A percentile compares a stretch with the other conserved stretches of the same genome.
phyloP scores from a whole-genome alignment of 2,329 filamentous ascomycete species.

The Raffaelea ambrosiae region DNA sequence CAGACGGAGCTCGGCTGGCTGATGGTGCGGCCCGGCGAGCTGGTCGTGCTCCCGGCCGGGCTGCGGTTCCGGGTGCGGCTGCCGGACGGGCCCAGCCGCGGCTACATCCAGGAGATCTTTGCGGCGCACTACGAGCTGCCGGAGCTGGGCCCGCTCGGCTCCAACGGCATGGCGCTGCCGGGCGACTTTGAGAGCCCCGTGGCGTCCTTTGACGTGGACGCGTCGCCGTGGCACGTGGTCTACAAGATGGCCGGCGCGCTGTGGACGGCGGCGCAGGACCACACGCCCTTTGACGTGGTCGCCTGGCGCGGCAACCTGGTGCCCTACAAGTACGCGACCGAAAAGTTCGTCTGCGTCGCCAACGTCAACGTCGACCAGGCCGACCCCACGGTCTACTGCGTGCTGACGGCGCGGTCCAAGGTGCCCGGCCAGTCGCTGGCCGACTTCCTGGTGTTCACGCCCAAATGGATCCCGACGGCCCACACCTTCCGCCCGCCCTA shows the following conservation, averaged over 20 bases:
- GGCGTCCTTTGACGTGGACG: slow-evolving; percentile 49
- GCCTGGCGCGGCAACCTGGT: slow-evolving; percentile 66
- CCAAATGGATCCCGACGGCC: slow-evolving; percentile 54
- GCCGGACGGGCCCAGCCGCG: slow-evolving; percentile 24
- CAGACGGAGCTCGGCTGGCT: slow-evolving; percentile 56
- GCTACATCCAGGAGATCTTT: slow-evolving; percentile 61
- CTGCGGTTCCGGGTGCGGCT: slow-evolving; percentile 53
- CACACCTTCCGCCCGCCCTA: slow-evolving; percentile 57
- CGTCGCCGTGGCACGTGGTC: slow-evolving; percentile 33
- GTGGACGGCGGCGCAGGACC: slow-evolving; percentile 51
- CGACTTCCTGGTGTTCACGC: slow-evolving; percentile 61
- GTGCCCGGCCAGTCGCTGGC: slow-evolving; percentile 45
- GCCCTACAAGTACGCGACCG: slow-evolving; percentile 48
- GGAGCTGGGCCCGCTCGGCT: slow-evolving; percentile 58
- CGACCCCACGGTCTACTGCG: slow-evolving; percentile 58
- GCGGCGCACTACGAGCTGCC: slow-evolving; percentile 57
- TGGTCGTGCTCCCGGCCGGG: slow-evolving; percentile 58
- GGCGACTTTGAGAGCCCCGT: slow-evolving; percentile 57
- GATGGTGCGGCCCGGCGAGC: slow-evolving; percentile 56
- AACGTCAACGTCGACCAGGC: slow-evolving; percentile 54
- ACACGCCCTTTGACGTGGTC: slow-evolving; percentile 59
- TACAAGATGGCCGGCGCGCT: slow-evolving; percentile 55
- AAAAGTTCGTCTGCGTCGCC: slow-evolving; percentile 45
- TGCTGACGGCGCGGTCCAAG: slow-evolving; percentile 50
- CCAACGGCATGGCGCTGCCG: slow-evolving; percentile 56